Evolutionary conservation across 306 rosid species (phyloP).

Genomic region (Dalbergia cultrata): DNA sequence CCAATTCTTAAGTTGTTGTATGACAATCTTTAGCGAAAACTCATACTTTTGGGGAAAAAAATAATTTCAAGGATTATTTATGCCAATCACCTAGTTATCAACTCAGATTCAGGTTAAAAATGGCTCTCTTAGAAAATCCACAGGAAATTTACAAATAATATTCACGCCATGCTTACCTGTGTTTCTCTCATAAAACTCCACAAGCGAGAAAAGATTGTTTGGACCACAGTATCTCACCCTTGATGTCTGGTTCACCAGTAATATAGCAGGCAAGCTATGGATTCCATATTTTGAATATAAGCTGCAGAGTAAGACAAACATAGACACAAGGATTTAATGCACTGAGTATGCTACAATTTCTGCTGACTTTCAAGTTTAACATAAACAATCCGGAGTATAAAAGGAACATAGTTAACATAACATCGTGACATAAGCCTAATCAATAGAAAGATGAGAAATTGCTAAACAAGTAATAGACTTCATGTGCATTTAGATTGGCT

Average conservation of each 20-base stretch:
- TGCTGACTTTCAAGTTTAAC: conserved; percentile 11
- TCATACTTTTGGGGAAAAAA: neutral
- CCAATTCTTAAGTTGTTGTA: too few species aligned
- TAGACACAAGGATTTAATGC: neutral
- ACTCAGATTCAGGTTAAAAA: conserved; percentile 3
- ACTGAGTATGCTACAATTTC: conserved; percentile 13
- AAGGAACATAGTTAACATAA: too few species aligned
- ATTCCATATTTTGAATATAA: conserved; percentile 77
- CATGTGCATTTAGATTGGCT: too few species aligned
- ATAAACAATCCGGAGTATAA: neutral
- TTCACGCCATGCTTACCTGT: conserved; percentile 59
- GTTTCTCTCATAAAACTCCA: conserved; percentile 69
- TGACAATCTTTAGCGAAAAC: too few species aligned
- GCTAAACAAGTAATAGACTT: conserved; percentile 18
- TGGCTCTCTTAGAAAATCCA: neutral
- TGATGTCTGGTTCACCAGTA: conserved; percentile 72
- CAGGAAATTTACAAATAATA: neutral
- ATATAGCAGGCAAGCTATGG: conserved; percentile 75
- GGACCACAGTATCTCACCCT: conserved; percentile 67
- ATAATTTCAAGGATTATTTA: neutral
- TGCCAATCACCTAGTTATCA: conserved; percentile 31
- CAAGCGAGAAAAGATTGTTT: conserved; percentile 55
- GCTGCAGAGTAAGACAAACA: conserved; percentile 53
- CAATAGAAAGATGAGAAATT: neutral
- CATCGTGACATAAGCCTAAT: too few species aligned